Evolutionary conservation across 768 basidiomycete species (phyloP), one percentile per base, ranked within the genome.

Genomic region (Suillus subluteus): DNA sequence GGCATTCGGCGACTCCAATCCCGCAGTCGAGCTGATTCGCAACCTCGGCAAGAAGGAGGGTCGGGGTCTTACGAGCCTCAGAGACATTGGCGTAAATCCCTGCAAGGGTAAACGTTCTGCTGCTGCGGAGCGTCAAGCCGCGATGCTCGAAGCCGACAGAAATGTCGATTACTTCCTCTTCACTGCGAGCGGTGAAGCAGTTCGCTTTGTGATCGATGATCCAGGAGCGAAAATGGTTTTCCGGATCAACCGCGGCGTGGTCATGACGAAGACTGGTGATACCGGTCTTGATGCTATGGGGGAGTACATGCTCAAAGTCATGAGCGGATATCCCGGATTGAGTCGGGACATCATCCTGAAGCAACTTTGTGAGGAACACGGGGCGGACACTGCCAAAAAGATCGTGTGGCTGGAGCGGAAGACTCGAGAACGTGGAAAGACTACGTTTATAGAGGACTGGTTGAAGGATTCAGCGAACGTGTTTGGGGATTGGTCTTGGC

Each of bases 101-200:
- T 63, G 70, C 0, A 46, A 69, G 21, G 41, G 63, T n/a, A 56
- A 68, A 41, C 68, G 62, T n/a, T 61, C 66, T 26, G 54, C 70
- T 21, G 70, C 71, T 13, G 68, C 71, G 21, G 62, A 73, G 44
- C 69, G 55, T 32, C 73, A 73, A 64, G 68, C 71, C 8, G 58
- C 63, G 40, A 72, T 71, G 59, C 54, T 73, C 43, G 67, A 62
- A 21, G 65, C 52, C 6, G 68, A 73, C 65, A 69, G 63, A 62
- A 56, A 65, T 35, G 70, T 50, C 21, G 70, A 72, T 35, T 72
- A 72, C 41, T 72, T 70, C 59, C 62, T 73, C n/a, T 72, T 72
- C 63, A 70, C 70, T 50, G 62, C 66, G 2, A 54, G 41, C 6
- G 66, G 67, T 12, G 66, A 65, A 46, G 66, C 54, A 35, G 32